Percentiles rank a stretch among this genome's conserved stretches.
phyloP scores from a whole-genome alignment of 140 eudicot genomes.

The Stevia rebaudiana region DNA sequence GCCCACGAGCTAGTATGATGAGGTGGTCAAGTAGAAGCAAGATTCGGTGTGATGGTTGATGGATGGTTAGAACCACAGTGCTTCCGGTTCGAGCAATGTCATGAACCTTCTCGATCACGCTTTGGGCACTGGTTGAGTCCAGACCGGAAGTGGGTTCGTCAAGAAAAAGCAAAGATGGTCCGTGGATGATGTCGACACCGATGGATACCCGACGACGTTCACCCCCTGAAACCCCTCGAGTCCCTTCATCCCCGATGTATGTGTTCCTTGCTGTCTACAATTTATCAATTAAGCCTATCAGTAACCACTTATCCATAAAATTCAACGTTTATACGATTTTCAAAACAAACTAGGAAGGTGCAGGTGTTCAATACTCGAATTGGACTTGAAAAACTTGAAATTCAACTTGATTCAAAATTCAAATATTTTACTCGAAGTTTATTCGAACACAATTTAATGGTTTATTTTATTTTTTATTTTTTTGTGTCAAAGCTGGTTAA shows the following conservation, averaged over 20 bases:
- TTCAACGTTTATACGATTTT: too few relatives aligned
- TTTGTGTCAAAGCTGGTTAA: too few relatives aligned
- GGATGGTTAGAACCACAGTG: constrained; percentile 75
- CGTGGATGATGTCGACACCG: constrained; percentile 76
- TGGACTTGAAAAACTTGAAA: too few relatives aligned
- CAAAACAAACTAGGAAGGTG: too few relatives aligned
- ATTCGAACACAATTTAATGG: too few relatives aligned
- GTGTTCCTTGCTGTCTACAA: constrained; percentile 61
- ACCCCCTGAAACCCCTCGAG: constrained; percentile 71
- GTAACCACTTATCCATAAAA: neutral
- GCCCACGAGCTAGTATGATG: constrained; percentile 68
- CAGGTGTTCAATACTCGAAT: too few relatives aligned
- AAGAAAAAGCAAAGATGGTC: constrained; percentile 63
- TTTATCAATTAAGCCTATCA: neutral
- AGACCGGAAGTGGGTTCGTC: constrained; percentile 85
- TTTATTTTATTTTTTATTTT: too few relatives aligned
- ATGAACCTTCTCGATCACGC: constrained; percentile 68
- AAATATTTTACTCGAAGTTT: too few relatives aligned
- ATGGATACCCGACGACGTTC: constrained; percentile 80
- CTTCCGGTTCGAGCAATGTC: constrained; percentile 68
- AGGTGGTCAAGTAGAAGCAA: constrained; percentile 57
- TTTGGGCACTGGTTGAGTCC: constrained; percentile 77
- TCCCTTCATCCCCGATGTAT: constrained; percentile 71
- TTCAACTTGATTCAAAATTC: too few relatives aligned
- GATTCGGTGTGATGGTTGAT: constrained; percentile 68